Percentiles rank a stretch among this genome's conserved stretches.
These are phyloP conservation scores for Aspergillus indologenus DNA, from an alignment of 495 filamentous ascomycete species.

Conservation along the genomic window DNA sequence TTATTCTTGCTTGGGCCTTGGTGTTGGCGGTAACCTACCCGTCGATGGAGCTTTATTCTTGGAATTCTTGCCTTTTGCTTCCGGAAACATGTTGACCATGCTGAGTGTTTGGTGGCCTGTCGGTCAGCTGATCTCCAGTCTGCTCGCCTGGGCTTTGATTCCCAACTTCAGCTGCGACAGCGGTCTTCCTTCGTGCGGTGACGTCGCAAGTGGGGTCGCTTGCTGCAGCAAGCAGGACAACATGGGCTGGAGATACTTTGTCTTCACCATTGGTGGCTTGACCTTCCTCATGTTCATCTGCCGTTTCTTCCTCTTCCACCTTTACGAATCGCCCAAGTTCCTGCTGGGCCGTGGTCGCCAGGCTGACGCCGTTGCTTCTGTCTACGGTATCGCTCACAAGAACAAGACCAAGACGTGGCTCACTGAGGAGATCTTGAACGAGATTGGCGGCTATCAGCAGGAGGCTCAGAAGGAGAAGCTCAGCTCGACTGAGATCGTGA, in stretches of 20 bases:
- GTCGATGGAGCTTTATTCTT: slow-evolving; percentile 59
- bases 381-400: slow-evolving; percentile 59
- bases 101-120: slow-evolving; percentile 61
- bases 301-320: slow-evolving; percentile 73
- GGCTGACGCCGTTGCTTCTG: slow-evolving; percentile 66
- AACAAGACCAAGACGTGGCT: slow-evolving; percentile 53
- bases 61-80: slow-evolving; percentile 55
- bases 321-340: slow-evolving; percentile 81
- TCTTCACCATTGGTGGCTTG: slow-evolving; percentile 66
- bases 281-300: slow-evolving; percentile 66
- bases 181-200: slow-evolving; percentile 26
- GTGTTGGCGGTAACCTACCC: slow-evolving; percentile 58
- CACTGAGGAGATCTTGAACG: slow-evolving; percentile 51
- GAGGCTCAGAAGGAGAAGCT: slow-evolving; percentile 33
- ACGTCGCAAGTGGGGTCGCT: slow-evolving; percentile 25
- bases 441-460: slow-evolving; percentile 48
- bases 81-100: slow-evolving; percentile 52
- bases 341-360: slow-evolving; percentile 69
- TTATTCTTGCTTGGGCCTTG: slow-evolving; percentile 50
- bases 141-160: slow-evolving; percentile 57
- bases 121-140: slow-evolving; percentile 52
- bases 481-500: slow-evolving; percentile 42
- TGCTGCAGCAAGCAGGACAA: slow-evolving; percentile 60
- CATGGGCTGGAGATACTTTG: slow-evolving; percentile 81
- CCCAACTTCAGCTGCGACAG: slow-evolving; percentile 48